These are phyloP conservation scores for Blepharisma undulans DNA, from an alignment of 169 alveolate species.

Conservation along the genomic window DNA sequence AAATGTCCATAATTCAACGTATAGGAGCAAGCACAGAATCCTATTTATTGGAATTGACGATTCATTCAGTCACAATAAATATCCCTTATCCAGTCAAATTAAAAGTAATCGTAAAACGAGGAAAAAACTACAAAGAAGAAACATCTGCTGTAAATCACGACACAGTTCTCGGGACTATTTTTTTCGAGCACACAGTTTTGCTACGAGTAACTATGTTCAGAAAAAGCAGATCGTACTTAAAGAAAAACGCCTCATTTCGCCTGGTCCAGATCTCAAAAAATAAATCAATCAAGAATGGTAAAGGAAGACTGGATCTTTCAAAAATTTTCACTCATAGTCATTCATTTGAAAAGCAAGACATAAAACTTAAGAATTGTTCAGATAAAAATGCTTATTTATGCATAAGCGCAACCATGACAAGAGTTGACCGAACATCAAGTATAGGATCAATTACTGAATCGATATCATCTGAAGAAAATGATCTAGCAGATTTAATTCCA, in stretches of 20 bases:
- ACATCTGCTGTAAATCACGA: not conserved
- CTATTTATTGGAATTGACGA: not conserved
- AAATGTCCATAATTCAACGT: not conserved
- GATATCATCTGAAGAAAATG: not conserved
- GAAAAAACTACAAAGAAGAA: not conserved
- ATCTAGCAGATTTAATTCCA: not conserved
- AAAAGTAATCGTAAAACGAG: not conserved
- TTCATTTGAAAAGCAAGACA: not conserved
- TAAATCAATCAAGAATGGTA: not conserved
- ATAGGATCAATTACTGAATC: not conserved
- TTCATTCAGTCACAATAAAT: not conserved
- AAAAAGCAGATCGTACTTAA: not conserved
- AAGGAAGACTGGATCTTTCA: not conserved
- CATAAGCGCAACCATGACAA: not conserved
- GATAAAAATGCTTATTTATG: not conserved
- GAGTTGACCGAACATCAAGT: not conserved
- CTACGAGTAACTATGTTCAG: not conserved
- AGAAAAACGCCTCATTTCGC: not conserved
- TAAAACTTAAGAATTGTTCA: not conserved
- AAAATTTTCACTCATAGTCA: not conserved
- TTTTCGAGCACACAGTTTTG: not conserved
- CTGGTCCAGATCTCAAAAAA: not conserved
- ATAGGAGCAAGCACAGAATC: not conserved
- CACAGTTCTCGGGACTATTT: not conserved
- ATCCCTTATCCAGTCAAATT: not conserved